Conservation (phyloP, 2,329 filamentous ascomycete species). For the Hypomyces perniciosus region DNA sequence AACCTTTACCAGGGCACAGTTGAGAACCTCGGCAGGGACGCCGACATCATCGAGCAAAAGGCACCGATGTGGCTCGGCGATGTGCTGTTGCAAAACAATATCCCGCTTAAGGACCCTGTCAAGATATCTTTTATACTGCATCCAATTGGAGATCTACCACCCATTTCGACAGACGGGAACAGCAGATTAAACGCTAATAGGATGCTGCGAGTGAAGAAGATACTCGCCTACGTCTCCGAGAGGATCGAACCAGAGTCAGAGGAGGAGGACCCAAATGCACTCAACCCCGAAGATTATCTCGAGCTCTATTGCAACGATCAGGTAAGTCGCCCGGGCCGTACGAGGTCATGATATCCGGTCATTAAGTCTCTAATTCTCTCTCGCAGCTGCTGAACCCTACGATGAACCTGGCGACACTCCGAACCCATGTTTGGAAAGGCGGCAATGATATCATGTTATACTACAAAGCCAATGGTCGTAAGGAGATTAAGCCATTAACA, state of each 20-base stretch:
- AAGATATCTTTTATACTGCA: conserved; percentile 94
- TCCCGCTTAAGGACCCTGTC: conserved; percentile 81
- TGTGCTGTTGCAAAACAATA: conserved; percentile 73
- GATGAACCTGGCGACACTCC: conserved; percentile 91
- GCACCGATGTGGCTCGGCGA: conserved; percentile 92
- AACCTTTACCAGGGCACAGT: conserved; percentile 92
- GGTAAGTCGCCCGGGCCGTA: conserved; percentile 45
- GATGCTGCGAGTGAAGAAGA: conserved; percentile 94
- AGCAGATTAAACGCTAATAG: conserved; percentile 92
- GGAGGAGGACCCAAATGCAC: conserved; percentile 49
- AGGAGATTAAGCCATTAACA: conserved; percentile 40
- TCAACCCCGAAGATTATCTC: conserved; percentile 86
- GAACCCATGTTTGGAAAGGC: conserved; percentile 88
- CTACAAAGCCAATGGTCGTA: conserved; percentile 89
- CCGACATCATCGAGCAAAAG: conserved; percentile 76
- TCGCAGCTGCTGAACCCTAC: conserved; percentile 61
- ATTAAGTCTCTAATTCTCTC: conserved; percentile 9
- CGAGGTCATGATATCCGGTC: too few species aligned
- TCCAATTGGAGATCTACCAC: conserved; percentile 68
- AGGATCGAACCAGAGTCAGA: conserved; percentile 70
- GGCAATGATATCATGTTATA: conserved; percentile 87
- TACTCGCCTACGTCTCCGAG: conserved; percentile 85
- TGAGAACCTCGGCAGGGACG: conserved; percentile 66
- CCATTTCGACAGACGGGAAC: conserved; percentile 72
- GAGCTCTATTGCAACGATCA: conserved; percentile 93